Conservation (phyloP, 2,329 filamentous ascomycete genomes). For the Macrophomina pseudophaseolina region DNA sequence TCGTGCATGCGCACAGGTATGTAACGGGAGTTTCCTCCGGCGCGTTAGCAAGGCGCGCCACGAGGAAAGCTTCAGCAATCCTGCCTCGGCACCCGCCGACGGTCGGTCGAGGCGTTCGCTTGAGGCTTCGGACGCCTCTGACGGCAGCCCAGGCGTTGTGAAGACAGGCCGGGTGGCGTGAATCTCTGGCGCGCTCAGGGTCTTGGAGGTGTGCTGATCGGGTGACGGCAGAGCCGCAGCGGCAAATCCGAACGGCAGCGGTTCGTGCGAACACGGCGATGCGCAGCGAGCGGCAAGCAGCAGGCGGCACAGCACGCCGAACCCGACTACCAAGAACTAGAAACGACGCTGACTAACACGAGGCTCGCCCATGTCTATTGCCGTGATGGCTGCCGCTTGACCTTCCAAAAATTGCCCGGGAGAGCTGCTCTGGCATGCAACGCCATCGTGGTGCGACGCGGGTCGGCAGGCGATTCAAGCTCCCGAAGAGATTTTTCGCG, state of each 20-base stretch:
- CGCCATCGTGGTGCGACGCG: conserved; percentile 14
- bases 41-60: conserved; percentile 8
- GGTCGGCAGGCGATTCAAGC: conserved; percentile 15
- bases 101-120: background rate
- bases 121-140: conserved; percentile 11
- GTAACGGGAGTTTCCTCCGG: conserved; percentile 18
- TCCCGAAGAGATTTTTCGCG: conserved; percentile 12
- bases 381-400: background rate
- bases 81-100: conserved; percentile 13
- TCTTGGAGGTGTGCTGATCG: conserved; percentile 7
- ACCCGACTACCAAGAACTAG: background rate
- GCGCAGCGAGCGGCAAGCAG: background rate
- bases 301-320: background rate
- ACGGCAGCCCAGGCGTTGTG: conserved; percentile 16
- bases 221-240: conserved; percentile 17
- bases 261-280: conserved; percentile 3
- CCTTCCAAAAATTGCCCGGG: background rate
- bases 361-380: background rate
- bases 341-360: background rate
- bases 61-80: conserved; percentile 1
- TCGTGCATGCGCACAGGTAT: conserved; percentile 19
- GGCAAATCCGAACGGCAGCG: background rate
- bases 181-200: conserved; percentile 14
- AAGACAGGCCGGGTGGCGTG: conserved; percentile 15
- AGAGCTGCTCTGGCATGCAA: background rate